Evolutionary conservation across 768 basidiomycete genomes (phyloP).

Genomic region (Lyophyllum semitale): DNA sequence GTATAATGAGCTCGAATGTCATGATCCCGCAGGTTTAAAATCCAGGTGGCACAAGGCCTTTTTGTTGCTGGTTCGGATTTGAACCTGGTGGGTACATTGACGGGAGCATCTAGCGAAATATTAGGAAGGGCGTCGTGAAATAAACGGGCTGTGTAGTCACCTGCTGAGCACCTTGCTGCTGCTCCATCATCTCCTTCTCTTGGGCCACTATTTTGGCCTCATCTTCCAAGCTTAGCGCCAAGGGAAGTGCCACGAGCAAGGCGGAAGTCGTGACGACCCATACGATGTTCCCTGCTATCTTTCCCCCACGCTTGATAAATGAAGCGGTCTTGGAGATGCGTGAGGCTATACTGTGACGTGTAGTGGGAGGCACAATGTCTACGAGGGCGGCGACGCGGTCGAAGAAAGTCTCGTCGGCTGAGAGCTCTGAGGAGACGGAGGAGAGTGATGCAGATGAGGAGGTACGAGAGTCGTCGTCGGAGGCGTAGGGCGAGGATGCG

Average conservation of each 20-base stretch:
- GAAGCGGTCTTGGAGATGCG: conserved; percentile 60
- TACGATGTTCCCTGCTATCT: conserved; percentile 82
- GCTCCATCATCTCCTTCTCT: conserved; percentile 91
- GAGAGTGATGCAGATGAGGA: conserved; percentile 76
- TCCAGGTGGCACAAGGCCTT: conserved; percentile 81
- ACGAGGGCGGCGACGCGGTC: conserved; percentile 91
- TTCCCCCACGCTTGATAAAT: conserved; percentile 67
- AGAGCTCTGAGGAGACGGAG: conserved; percentile 72
- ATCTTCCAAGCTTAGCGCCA: conserved; percentile 92
- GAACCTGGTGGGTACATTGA: conserved; percentile 51
- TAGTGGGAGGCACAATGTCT: conserved; percentile 93
- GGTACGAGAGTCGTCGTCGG: conserved; percentile 73
- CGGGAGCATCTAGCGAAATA: conserved; percentile 66
- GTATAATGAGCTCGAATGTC: conserved; percentile 15
- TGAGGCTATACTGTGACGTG: conserved; percentile 73
- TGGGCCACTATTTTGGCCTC: conserved; percentile 93
- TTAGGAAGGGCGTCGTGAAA: conserved; percentile 14
- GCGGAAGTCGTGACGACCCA: conserved; percentile 97
- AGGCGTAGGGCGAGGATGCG: conserved; percentile 69
- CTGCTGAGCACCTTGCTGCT: conserved; percentile 92
- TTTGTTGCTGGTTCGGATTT: conserved; percentile 43
- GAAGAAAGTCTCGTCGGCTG: conserved; percentile 77
- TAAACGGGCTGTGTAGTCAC: conserved; percentile 42
- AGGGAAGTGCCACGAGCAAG: conserved; percentile 88
- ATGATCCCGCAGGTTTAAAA: conserved; percentile 50